These are phyloP conservation scores for Millerozyma miso DNA, from an alignment of 805 yeast genomes.

Conservation along the genomic window DNA sequence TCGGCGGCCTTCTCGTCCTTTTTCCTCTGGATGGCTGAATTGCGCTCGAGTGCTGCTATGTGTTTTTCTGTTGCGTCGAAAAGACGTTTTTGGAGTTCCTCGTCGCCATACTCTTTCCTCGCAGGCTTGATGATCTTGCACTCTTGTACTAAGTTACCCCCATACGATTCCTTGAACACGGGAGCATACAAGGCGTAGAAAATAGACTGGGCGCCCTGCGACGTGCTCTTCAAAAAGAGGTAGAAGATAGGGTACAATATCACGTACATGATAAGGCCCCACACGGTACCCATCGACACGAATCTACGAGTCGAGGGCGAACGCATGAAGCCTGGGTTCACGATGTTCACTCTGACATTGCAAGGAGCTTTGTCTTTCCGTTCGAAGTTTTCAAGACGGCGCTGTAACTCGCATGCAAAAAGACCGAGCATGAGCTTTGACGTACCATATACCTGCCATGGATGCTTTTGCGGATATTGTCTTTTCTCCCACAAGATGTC, in stretches of 20 bases:
- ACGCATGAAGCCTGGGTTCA: slow-evolving; percentile 91
- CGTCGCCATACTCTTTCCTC: slow-evolving; percentile 64
- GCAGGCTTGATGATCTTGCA: slow-evolving; percentile 52
- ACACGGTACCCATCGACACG: slow-evolving; percentile 68
- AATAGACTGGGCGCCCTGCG: slow-evolving; percentile 76
- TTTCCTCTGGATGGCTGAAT: slow-evolving; percentile 66
- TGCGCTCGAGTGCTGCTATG: slow-evolving; percentile 60
- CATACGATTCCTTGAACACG: slow-evolving; percentile 53
- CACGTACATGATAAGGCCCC: slow-evolving; percentile 57
- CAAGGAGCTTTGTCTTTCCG: slow-evolving; percentile 69
- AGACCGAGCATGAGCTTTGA: slow-evolving; percentile 74
- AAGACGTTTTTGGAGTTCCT: slow-evolving; percentile 53
- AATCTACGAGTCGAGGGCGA: slow-evolving; percentile 81
- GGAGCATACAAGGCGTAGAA: slow-evolving; percentile 71
- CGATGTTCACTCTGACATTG: slow-evolving; percentile 66
- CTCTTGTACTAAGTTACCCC: slow-evolving; percentile 72
- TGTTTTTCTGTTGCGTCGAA: slow-evolving; percentile 57
- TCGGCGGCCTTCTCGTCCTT: slow-evolving; percentile 14
- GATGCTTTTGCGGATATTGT: slow-evolving; percentile 55
- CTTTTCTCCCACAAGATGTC: slow-evolving; percentile 56
- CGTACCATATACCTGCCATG: slow-evolving; percentile 78
- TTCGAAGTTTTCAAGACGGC: slow-evolving; percentile 51
- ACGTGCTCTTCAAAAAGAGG: slow-evolving; percentile 70
- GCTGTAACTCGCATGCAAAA: slow-evolving; percentile 77
- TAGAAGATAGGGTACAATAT: slow-evolving; percentile 78